Evolutionary conservation across 2,329 filamentous ascomycete species (phyloP), one percentile per base, ranked within the genome.

Genomic region (Colletotrichum neosansevieriae): DNA sequence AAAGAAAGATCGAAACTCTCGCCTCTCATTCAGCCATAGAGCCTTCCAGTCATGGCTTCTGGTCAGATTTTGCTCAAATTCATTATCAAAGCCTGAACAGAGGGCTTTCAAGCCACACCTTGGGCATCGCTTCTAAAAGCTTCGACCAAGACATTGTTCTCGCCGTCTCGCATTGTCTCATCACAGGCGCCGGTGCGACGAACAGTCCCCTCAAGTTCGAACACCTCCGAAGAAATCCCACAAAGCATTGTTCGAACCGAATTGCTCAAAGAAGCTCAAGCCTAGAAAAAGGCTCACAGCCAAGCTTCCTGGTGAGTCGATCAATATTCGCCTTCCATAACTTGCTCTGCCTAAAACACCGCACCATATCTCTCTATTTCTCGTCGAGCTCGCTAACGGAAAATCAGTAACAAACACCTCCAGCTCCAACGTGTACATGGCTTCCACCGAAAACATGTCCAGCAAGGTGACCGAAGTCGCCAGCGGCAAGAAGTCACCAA

Each of bases 171-270:
- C 21, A 34, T 42, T 54, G 47, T 36, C 29, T 36, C n/a, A 53
- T 7, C 4, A 53, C 10, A n/a, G 24, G 1, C 12, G 13, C 5
- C 42, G 32, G 19, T 34, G 42, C 4, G 44, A 49, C 49, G 11
- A 49, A 34, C 32, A 12, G 15, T 50, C n/a, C n/a, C 19, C 10
- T n/a, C 9, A 5, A 17, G 4, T 32, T 24, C 19, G 29, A 59
- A 49, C 45, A 38, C 12, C 44, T n/a, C 2, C 3, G 10, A 11
- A 24, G 15, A 11, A 29, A 54, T 29, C 7, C 12, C 38, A 65
- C 29, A 65, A 61, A 19, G n/a, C 5, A 61, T 61, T 65, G 56
- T 61, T 65, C 47, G 24, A 6, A 17, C 2, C 4, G 11, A 21
- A n/a, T 12, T 12, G 7, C 19, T 58, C 45, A 61, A 40, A 38